Conservation (phyloP, 495 filamentous ascomycete species). For the Jackrogersella multiformis region DNA sequence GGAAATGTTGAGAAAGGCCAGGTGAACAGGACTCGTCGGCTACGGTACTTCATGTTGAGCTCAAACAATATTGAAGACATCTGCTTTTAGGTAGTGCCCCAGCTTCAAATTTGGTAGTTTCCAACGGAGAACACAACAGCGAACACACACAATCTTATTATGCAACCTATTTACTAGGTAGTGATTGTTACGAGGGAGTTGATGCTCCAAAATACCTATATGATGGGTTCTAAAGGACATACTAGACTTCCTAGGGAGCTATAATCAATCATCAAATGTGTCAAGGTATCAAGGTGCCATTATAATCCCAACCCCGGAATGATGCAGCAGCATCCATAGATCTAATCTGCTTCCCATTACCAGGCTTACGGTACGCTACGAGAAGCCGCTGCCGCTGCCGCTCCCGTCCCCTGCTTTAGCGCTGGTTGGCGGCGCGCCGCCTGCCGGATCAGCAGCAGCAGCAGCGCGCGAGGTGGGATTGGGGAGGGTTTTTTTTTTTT, state of each 20-base stretch:
- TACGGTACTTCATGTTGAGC: not conserved
- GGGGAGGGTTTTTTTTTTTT: too few species aligned
- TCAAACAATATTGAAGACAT: not conserved
- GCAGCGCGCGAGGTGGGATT: slow-evolving; percentile 38
- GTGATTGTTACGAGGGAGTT: not conserved
- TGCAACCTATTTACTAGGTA: not conserved
- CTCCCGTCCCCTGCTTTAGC: slow-evolving; percentile 32
- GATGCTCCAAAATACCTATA: too few species aligned
- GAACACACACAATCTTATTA: not conserved
- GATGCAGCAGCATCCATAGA: not conserved
- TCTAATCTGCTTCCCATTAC: not conserved
- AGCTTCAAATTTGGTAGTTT: slow-evolving; percentile 7
- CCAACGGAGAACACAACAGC: slow-evolving; percentile 2
- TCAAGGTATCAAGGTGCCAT: not conserved
- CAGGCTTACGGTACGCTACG: slow-evolving; percentile 37
- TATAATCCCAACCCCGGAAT: not conserved
- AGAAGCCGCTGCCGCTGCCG: slow-evolving; percentile 14
- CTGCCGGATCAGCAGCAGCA: slow-evolving; percentile 22
- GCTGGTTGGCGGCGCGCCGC: slow-evolving; percentile 12
- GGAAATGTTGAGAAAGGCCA: not conserved
- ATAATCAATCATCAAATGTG: not conserved
- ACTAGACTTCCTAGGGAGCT: not conserved
- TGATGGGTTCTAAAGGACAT: not conserved
- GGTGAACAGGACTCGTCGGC: not conserved
- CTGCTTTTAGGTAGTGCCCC: not conserved